A percentile compares a stretch with the other conserved stretches of the same genome.
phyloP scores from a whole-genome alignment of 164 flowering plant genomes.

The Berberis thunbergii region DNA sequence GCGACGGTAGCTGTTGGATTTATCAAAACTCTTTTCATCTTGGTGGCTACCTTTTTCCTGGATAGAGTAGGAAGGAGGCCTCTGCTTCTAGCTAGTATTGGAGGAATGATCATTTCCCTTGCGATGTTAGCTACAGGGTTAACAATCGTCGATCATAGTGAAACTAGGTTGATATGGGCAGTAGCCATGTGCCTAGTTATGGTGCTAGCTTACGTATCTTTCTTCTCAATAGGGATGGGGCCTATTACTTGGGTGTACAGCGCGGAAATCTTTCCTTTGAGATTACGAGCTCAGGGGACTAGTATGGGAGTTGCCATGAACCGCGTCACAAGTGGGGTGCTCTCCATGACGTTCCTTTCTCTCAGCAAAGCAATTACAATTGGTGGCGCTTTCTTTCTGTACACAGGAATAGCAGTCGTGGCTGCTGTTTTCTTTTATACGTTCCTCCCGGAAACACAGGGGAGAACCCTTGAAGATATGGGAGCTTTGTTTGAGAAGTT shows the following conservation, averaged over 20 bases:
- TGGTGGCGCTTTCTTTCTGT: slow-evolving; percentile 50
- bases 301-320: slow-evolving; percentile 50
- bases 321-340: slow-evolving; percentile 44
- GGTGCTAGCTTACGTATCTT: not conserved
- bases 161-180: not conserved
- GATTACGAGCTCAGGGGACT: slow-evolving; percentile 49
- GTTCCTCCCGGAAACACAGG: slow-evolving; percentile 57
- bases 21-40: not conserved
- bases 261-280: slow-evolving; percentile 62
- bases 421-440: slow-evolving; percentile 43
- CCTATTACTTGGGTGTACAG: slow-evolving; percentile 32
- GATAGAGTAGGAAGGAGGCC: not conserved
- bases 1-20: slow-evolving; percentile 44
- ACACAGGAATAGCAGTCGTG: slow-evolving; percentile 27
- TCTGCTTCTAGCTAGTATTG: not conserved
- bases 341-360: slow-evolving; percentile 48
- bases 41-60: not conserved
- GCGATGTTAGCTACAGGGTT: not conserved
- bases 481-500: slow-evolving; percentile 31
- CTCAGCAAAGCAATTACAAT: slow-evolving; percentile 38
- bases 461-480: slow-evolving; percentile 58
- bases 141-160: not conserved
- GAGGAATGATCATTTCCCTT: not conserved
- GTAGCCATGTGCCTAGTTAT: not conserved
- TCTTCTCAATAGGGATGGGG: not conserved